Evolutionary conservation across 163 green algal species (phyloP).

Genomic region (Scenedesmus sp.): DNA sequence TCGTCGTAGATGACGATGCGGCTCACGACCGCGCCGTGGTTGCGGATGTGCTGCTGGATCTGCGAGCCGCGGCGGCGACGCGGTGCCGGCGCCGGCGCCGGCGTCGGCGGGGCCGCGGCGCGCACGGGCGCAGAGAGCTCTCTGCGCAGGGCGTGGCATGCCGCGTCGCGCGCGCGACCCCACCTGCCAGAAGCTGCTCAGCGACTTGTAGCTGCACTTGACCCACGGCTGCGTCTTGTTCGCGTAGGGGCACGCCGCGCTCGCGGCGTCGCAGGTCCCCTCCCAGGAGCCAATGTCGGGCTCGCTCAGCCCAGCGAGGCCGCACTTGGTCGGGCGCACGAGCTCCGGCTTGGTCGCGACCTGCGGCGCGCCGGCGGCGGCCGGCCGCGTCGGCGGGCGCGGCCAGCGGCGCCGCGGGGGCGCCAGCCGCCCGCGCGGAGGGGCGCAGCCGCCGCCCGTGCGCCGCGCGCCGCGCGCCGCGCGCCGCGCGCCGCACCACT

Average conservation of each 20-base stretch:
- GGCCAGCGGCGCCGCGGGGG: no score
- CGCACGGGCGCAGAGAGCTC: no score
- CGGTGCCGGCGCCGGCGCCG: no score
- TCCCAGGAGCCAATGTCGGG: conserved; percentile 7
- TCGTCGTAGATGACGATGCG: conserved; percentile 14
- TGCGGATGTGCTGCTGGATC: conserved; percentile 21
- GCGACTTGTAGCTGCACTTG: conserved; percentile 1
- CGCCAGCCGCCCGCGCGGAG: no score
- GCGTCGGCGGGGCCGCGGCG: no score
- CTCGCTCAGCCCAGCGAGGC: not conserved
- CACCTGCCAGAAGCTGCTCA: conserved; percentile 28
- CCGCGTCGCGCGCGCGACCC: no score
- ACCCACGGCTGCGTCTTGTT: conserved; percentile 11
- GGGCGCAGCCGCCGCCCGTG: no score
- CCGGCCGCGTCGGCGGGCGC: not conserved
- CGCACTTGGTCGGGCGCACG: not conserved
- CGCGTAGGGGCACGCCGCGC: not conserved
- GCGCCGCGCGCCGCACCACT: not conserved
- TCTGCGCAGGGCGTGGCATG: no score
- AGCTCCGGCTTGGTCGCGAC: not conserved
- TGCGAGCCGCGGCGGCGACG: no score
- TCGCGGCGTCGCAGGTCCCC: not conserved
- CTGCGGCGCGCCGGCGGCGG: not conserved
- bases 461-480: not conserved
- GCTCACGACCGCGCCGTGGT: conserved; percentile 15